A percentile compares a stretch with the other conserved stretches of the same genome.
These are phyloP conservation scores for Diaporthe ilicicola DNA, from an alignment of 2,329 filamentous ascomycete species.

Conservation along the genomic window DNA sequence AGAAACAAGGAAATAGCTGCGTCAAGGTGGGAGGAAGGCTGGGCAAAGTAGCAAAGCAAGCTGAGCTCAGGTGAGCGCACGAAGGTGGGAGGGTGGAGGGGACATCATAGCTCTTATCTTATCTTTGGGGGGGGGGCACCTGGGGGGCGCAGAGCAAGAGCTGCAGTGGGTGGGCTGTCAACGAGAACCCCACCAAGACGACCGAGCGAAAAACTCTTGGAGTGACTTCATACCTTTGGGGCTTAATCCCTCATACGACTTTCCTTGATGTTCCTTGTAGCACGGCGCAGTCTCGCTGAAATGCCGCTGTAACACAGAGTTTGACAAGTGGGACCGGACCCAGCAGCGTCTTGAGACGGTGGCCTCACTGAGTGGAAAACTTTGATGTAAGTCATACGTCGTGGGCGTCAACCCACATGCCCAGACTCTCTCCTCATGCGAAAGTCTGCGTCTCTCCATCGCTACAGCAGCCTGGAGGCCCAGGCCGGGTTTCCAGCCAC, in stretches of 20 bases:
- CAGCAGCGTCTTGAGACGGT: conserved; percentile 27
- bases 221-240: conserved; percentile 26
- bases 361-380: conserved; percentile 13
- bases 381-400: conserved; percentile 25
- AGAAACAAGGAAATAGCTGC: neutral
- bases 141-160: no score
- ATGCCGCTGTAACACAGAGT: conserved; percentile 25
- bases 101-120: conserved; percentile 34
- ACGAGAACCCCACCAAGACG: conserved; percentile 14
- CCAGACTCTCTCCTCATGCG: neutral
- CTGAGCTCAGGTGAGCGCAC: conserved; percentile 19
- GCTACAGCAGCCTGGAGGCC: neutral
- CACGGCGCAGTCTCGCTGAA: conserved; percentile 29
- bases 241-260: conserved; percentile 31
- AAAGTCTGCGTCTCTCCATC: neutral
- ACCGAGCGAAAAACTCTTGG: conserved; percentile 6
- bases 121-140: conserved; percentile 13
- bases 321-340: conserved; percentile 20
- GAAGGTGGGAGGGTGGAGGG: neutral
- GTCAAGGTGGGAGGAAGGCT: conserved; percentile 26
- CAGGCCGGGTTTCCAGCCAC: neutral
- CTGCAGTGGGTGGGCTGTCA: neutral
- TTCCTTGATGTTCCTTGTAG: neutral
- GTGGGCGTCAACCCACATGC: conserved; percentile 3
- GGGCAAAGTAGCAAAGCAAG: conserved; percentile 1